Conservation (phyloP, 768 basidiomycete species). For the Tricholoma matsutake region DNA sequence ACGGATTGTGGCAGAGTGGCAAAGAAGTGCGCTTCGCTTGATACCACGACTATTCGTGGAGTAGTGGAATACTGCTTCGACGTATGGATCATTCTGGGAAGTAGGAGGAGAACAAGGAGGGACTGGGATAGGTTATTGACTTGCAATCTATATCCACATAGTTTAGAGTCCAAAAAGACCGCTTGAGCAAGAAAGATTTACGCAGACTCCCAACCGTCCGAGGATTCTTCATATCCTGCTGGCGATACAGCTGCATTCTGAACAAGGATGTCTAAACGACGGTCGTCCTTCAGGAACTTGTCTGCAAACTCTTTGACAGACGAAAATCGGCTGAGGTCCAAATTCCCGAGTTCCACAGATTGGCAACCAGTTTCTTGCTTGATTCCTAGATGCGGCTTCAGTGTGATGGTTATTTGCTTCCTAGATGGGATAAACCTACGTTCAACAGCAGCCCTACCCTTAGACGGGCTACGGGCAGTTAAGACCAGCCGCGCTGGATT, state of each 20-base stretch:
- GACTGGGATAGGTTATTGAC: constrained; percentile 43
- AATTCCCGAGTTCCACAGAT: constrained; percentile 34
- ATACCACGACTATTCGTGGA: constrained; percentile 39
- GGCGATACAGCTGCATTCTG: constrained; percentile 37
- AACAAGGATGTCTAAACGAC: constrained; percentile 41
- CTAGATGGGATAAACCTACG: constrained; percentile 22
- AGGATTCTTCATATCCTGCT: constrained; percentile 18
- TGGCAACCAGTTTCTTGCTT: constrained; percentile 31
- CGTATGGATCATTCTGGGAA: constrained; percentile 41
- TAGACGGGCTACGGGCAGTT: constrained; percentile 34
- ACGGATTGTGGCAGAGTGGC: constrained; percentile 22
- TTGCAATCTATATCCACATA: constrained; percentile 39
- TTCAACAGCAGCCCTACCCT: constrained; percentile 32
- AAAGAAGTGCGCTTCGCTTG: constrained; percentile 40
- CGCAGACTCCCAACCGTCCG: constrained; percentile 47
- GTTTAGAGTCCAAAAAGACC: neutral
- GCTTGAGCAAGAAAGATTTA: constrained; percentile 17
- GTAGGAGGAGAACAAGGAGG: constrained; percentile 37
- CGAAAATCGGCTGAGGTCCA: constrained; percentile 40
- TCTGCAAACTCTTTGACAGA: constrained; percentile 40
- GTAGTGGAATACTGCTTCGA: constrained; percentile 26
- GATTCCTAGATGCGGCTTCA: constrained; percentile 18
- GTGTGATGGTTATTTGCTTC: neutral
- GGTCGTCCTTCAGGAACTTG: constrained; percentile 28
- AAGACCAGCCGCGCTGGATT: constrained; percentile 38